These are phyloP conservation scores for Gracilariopsis chorda DNA, from an alignment of 23 red algal species.

Conservation along the genomic window DNA sequence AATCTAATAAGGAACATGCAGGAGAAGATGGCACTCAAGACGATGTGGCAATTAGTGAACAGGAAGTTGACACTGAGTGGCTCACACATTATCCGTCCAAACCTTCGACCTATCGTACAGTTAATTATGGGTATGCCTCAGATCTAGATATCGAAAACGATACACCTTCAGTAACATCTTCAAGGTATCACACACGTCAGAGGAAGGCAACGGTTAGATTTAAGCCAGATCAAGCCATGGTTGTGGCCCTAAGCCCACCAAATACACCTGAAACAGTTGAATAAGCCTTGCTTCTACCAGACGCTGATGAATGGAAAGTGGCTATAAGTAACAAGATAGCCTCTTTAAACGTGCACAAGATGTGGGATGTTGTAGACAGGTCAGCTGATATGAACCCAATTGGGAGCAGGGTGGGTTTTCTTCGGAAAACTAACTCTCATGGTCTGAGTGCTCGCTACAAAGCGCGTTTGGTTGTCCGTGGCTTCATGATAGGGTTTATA, in stretches of 20 bases:
- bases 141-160: background rate
- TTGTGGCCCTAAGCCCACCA: background rate
- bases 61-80: background rate
- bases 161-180: background rate
- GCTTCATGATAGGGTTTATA: constrained; percentile 1
- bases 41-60: background rate
- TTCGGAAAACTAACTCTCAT: constrained; percentile 3
- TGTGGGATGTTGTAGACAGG: background rate
- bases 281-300: background rate
- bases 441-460: constrained; percentile 4
- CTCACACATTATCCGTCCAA: background rate
- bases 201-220: background rate
- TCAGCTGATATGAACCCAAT: background rate
- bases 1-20: background rate
- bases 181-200: background rate
- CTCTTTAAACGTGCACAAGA: background rate
- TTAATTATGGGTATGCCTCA: background rate
- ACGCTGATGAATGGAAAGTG: constrained; percentile 3
- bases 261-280: background rate
- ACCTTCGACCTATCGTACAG: background rate
- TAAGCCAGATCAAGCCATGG: background rate
- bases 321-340: constrained; percentile 15
- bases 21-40: background rate
- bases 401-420: constrained; percentile 15
- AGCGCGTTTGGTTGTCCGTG: constrained; percentile 17